Evolutionary conservation across 768 basidiomycete genomes (phyloP).

Genomic region (Hericium coralloides): DNA sequence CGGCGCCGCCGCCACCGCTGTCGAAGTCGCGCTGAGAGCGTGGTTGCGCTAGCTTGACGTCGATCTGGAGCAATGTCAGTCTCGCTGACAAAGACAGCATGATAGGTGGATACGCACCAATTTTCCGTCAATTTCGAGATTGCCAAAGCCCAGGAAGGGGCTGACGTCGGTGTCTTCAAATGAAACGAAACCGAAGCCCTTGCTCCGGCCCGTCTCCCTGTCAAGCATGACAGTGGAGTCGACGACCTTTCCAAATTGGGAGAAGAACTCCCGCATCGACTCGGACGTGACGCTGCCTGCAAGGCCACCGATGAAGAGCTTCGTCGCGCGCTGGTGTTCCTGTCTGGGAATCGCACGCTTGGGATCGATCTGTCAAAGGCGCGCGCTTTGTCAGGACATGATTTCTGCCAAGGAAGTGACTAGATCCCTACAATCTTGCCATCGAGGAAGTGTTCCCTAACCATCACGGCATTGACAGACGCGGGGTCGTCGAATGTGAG

Average conservation of each 20-base stretch:
- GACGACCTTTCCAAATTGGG: conserved; percentile 87
- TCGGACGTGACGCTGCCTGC: conserved; percentile 87
- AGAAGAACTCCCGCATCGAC: conserved; percentile 85
- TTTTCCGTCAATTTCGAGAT: conserved; percentile 88
- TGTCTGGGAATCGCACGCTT: conserved; percentile 95
- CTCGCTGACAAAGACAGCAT: background rate
- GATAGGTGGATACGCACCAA: conserved; percentile 45
- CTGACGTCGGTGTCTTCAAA: conserved; percentile 86
- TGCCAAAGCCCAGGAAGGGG: conserved; percentile 75
- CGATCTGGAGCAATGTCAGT: conserved; percentile 49
- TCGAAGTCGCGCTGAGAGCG: conserved; percentile 59
- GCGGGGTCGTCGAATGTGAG: conserved; percentile 88
- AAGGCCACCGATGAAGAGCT: conserved; percentile 91
- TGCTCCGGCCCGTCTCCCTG: conserved; percentile 84
- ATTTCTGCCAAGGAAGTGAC: background rate
- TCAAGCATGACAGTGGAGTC: conserved; percentile 99
- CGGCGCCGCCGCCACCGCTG: conserved; percentile 5
- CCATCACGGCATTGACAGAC: conserved; percentile 91
- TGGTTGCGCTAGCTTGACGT: conserved; percentile 92
- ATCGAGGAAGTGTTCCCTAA: conserved; percentile 85
- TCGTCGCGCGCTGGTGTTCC: conserved; percentile 86
- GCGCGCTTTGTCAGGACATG: background rate
- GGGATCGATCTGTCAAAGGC: conserved; percentile 74
- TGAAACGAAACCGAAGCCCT: conserved; percentile 96
- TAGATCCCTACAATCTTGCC: conserved; percentile 70